A percentile compares a stretch with the other conserved stretches of the same genome.
These are phyloP conservation scores for Pseudogymnoascus sp. DNA, from an alignment of 2,329 filamentous ascomycete species.

Conservation along the genomic window DNA sequence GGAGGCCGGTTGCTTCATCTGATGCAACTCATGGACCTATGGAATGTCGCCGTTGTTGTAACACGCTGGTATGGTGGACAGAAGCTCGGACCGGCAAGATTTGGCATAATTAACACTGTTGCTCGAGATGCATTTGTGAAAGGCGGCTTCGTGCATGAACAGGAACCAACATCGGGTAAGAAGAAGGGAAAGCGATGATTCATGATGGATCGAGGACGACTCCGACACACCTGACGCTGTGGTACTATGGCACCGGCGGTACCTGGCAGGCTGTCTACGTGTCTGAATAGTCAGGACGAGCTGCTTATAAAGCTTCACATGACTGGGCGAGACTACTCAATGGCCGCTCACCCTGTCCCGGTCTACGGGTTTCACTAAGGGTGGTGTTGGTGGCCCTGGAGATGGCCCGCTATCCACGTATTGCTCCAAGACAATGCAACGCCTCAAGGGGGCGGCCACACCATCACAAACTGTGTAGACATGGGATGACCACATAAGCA, in stretches of 20 bases:
- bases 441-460: not conserved
- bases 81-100: constrained; percentile 79
- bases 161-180: constrained; percentile 37
- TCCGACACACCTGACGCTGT: not conserved
- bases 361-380: not conserved
- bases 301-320: not conserved
- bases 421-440: not conserved
- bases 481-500: not conserved
- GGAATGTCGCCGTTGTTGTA: constrained; percentile 88
- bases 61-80: constrained; percentile 93
- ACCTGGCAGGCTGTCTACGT: not conserved
- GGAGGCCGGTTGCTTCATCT: constrained; percentile 78
- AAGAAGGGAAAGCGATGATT: constrained; percentile 25
- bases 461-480: not conserved
- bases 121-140: constrained; percentile 77
- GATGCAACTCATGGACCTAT: constrained; percentile 90
- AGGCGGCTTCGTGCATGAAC: constrained; percentile 59
- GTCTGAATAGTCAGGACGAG: not conserved
- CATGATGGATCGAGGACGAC: not conserved
- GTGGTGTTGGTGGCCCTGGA: not conserved
- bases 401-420: not conserved
- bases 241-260: not conserved
- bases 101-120: constrained; percentile 79
- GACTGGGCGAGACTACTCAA: not conserved
- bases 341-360: not conserved